Base-by-base conservation (phyloP, 139 green algal species). In the Auxenochlorella pyrenoidosa region DNA sequence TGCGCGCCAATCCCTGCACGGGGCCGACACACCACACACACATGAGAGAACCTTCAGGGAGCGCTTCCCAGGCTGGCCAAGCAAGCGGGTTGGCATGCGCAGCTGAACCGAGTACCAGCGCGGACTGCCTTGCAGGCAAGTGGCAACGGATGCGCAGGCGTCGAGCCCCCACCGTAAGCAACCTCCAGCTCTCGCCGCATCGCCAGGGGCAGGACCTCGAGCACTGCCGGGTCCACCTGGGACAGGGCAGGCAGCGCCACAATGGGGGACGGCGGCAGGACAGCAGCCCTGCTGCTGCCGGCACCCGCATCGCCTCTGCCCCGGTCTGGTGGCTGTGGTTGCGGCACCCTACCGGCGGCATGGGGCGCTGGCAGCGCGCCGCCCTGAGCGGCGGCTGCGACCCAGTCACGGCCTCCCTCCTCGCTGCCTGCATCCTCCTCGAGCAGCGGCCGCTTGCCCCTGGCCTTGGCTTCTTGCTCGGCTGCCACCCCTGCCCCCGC, bases 191-290 rank as follows among this genome's bases (percentile, higher is more conserved):
- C 96, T 0, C 92, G 86, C 70, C 87, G 84, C 8, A 97, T 26
- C 5, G 91, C 83, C 63, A 90, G 78, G 8, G 96, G 96, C 79
- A 98, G 91, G 1, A 89, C 93, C 5, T 92, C 90, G 68, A 97
- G 58, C 68, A 97, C 95, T 18, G 89, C 86, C 0, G 82, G 82
- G 79, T 98, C 95, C 15, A 98, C 82, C 72, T 97, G 90, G 2
- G 92, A 94, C 3, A 88, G 44, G 16, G 94, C 88, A 3, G 92
- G 91, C 85, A 97, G 75, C 0, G 83, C 70, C 73, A 73, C 72
- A 24, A 92, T 85, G 36, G 65, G 63, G 1, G 76, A 70, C 22
- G 73, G 30, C 30, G 30, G 66, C 44, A 6, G 28, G n/a, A 8
- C 28, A 13, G 18, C 36, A 38, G 43, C 18, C 32, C 66, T n/a